phyloP scores from a whole-genome alignment of 257 asterid genomes.

The Leonotis leonurus region DNA sequence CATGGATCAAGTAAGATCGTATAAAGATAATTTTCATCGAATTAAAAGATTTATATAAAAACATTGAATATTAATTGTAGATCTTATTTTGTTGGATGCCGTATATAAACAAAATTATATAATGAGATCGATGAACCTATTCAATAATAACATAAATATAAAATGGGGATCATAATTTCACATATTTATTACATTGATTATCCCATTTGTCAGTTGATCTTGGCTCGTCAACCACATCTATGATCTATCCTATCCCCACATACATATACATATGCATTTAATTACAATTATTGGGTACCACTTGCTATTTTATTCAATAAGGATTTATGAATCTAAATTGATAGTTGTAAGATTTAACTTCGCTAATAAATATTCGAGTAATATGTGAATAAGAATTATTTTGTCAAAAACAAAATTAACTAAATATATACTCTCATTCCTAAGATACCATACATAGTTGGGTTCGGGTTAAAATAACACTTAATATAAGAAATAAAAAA shows the following conservation, averaged over 20 bases:
- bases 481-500: too few species aligned
- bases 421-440: too few species aligned
- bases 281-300: background rate
- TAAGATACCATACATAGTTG: too few species aligned
- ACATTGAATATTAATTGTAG: too few species aligned
- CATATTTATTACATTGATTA: background rate
- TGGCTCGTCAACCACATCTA: slow-evolving; percentile 18
- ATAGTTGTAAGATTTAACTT: background rate
- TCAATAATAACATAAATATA: background rate
- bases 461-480: too few species aligned
- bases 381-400: too few species aligned
- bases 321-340: background rate
- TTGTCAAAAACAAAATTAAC: too few species aligned
- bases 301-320: background rate
- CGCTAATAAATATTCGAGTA: too few species aligned
- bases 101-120: slow-evolving; percentile 11
- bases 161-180: slow-evolving; percentile 7
- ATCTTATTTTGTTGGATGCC: background rate
- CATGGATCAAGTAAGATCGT: too few species aligned
- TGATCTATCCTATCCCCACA: slow-evolving; percentile 13
- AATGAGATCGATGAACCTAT: slow-evolving; percentile 6
- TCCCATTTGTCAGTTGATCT: slow-evolving; percentile 18
- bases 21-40: too few species aligned
- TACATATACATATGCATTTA: slow-evolving; percentile 3
- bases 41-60: too few species aligned